Evolutionary conservation across 306 rosid genomes (phyloP).

Genomic region (Corylus americana): DNA sequence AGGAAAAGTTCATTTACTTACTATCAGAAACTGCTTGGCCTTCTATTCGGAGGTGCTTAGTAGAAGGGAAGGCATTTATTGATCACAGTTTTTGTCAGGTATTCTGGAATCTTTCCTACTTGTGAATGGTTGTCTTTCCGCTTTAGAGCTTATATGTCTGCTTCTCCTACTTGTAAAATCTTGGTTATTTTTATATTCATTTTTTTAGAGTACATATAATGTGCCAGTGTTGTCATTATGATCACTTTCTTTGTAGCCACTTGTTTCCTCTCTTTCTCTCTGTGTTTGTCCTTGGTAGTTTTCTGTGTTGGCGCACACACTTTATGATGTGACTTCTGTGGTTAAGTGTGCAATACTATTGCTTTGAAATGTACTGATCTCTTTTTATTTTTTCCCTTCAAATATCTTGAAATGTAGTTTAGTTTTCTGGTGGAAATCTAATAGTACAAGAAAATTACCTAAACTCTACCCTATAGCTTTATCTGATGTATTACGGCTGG

Average conservation of each 20-base stretch:
- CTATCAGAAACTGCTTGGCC: conserved; percentile 84
- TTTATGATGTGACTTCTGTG: background rate
- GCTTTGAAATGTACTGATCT: background rate
- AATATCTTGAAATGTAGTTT: background rate
- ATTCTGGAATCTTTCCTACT: conserved; percentile 25
- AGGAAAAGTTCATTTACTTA: conserved; percentile 47
- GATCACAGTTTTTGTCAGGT: conserved; percentile 82
- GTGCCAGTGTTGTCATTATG: background rate
- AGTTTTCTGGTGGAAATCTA: background rate
- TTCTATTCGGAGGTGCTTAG: conserved; percentile 63
- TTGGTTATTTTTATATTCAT: background rate
- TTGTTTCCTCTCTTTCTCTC: background rate
- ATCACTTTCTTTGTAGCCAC: background rate
- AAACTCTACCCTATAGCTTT: too few species aligned
- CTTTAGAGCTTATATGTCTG: background rate
- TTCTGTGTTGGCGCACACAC: background rate
- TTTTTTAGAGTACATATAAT: background rate
- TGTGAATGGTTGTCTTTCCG: conserved; percentile 7
- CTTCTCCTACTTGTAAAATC: background rate
- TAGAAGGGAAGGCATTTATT: conserved; percentile 71
- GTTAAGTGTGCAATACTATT: background rate
- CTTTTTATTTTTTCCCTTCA: background rate
- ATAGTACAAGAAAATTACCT: background rate
- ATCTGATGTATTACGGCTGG: conserved; percentile 15
- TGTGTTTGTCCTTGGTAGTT: background rate